Evolutionary conservation across 805 yeast species (phyloP).

Genomic region (Wickerhamomyces queroliae): DNA sequence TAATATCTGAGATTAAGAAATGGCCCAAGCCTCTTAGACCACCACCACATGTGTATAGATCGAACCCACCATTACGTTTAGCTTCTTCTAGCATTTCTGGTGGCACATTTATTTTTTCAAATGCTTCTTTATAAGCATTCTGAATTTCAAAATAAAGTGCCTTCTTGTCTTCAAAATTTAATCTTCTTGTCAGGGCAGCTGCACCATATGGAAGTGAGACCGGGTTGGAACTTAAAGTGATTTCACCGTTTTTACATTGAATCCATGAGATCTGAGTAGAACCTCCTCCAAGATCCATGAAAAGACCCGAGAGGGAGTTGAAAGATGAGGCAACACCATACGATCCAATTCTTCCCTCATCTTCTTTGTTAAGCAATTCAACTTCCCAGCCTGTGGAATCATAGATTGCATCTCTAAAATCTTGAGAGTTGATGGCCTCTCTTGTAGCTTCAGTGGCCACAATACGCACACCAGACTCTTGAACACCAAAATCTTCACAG

Average conservation of each 20-base stretch:
- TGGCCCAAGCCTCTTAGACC: conserved; percentile 70
- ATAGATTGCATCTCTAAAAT: conserved; percentile 48
- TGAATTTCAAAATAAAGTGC: conserved; percentile 48
- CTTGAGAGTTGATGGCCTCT: conserved; percentile 58
- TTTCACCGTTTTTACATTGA: conserved; percentile 46
- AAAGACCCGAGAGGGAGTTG: conserved; percentile 58
- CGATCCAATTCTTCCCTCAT: conserved; percentile 63
- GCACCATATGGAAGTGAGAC: conserved; percentile 72
- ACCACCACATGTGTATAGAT: conserved; percentile 67
- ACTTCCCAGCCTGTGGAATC: conserved; percentile 66
- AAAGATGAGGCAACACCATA: conserved; percentile 74
- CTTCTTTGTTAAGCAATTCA: conserved; percentile 49
- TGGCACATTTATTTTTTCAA: conserved; percentile 48
- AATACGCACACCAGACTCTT: conserved; percentile 51
- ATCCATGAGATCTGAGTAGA: conserved; percentile 69
- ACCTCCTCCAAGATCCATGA: conserved; percentile 73
- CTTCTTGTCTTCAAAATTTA: conserved; percentile 44
- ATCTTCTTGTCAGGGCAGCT: conserved; percentile 54
- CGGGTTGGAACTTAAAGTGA: conserved; percentile 49
- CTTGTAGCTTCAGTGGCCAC: conserved; percentile 75
- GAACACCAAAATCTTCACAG: conserved; percentile 72
- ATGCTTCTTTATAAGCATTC: conserved; percentile 42
- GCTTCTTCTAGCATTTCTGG: conserved; percentile 44
- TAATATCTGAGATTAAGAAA: conserved; percentile 42
- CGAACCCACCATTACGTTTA: conserved; percentile 50